These are phyloP conservation scores for Tritrichomonas musculus DNA, from an alignment of 208 protist species.

Conservation along the genomic window DNA sequence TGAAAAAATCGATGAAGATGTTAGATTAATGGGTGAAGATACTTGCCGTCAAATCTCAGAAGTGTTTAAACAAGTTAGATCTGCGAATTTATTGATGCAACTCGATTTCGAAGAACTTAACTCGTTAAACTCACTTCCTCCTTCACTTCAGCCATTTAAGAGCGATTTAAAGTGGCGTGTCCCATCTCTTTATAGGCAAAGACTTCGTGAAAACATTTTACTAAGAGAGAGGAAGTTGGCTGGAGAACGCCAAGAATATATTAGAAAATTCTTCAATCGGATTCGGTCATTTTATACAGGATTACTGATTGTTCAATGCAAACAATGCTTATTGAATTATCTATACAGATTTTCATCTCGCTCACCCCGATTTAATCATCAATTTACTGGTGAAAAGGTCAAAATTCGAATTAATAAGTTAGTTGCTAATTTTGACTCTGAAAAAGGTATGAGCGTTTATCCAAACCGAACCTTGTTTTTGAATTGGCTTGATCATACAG, in stretches of 20 bases:
- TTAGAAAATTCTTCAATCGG: neutral
- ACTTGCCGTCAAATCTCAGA: neutral
- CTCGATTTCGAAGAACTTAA: neutral
- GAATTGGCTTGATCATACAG: neutral
- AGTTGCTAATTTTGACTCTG: neutral
- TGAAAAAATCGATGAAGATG: neutral
- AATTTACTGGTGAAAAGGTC: too few relatives aligned
- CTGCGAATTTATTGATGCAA: neutral
- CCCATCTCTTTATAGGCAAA: neutral
- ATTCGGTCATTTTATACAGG: neutral
- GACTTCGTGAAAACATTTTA: neutral
- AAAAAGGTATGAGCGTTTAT: neutral
- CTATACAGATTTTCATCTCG: neutral
- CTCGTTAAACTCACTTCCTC: neutral
- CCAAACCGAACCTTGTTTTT: neutral
- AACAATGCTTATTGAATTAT: neutral
- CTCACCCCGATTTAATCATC: too few relatives aligned
- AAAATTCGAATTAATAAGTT: neutral
- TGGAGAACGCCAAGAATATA: neutral
- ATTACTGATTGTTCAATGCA: neutral
- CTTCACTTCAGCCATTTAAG: neutral
- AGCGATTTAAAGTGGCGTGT: neutral
- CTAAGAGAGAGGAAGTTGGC: neutral
- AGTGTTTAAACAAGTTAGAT: neutral
- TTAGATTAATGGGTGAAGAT: neutral